Evolutionary conservation across 176 grass and related monocot species (phyloP).

Genomic region (Lolium perenne): DNA sequence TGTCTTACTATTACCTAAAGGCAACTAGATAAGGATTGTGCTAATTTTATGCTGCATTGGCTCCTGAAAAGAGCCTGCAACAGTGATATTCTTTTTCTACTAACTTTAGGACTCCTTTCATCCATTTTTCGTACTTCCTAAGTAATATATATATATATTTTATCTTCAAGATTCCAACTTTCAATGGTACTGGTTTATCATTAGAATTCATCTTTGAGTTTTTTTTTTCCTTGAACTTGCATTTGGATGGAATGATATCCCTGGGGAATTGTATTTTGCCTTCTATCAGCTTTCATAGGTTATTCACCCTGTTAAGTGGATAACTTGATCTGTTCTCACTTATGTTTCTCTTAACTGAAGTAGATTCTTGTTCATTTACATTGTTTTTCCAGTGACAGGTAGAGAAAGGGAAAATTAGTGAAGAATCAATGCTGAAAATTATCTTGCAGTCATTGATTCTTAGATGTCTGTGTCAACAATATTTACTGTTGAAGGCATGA

Average conservation of each 20-base stretch:
- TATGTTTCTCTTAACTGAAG: not conserved
- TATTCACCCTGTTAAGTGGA: not conserved
- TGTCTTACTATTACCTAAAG: slow-evolving; percentile 7
- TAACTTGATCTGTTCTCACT: not conserved
- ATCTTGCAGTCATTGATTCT: not conserved
- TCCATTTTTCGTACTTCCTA: not conserved
- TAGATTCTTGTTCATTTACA: slow-evolving; percentile 9
- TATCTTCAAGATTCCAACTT: slow-evolving; percentile 19
- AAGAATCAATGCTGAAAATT: not conserved
- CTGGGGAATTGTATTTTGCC: not conserved
- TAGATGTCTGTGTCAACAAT: not conserved
- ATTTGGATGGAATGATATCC: not conserved
- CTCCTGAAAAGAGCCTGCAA: slow-evolving; percentile 9
- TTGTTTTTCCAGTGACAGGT: not conserved
- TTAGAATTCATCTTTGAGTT: not conserved
- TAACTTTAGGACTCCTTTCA: not conserved
- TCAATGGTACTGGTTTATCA: slow-evolving; percentile 25
- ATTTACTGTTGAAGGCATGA: not conserved
- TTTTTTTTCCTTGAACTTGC: not conserved
- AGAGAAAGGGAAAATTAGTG: slow-evolving; percentile 13
- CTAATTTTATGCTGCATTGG: not conserved
- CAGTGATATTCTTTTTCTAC: slow-evolving; percentile 5
- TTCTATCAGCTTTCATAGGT: not conserved
- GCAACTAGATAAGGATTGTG: not conserved
- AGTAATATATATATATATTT: not conserved